Evolutionary conservation across 2,329 filamentous ascomycete species (phyloP), one percentile per base, ranked within the genome.

Genomic region (Ceratocystis papillata): DNA sequence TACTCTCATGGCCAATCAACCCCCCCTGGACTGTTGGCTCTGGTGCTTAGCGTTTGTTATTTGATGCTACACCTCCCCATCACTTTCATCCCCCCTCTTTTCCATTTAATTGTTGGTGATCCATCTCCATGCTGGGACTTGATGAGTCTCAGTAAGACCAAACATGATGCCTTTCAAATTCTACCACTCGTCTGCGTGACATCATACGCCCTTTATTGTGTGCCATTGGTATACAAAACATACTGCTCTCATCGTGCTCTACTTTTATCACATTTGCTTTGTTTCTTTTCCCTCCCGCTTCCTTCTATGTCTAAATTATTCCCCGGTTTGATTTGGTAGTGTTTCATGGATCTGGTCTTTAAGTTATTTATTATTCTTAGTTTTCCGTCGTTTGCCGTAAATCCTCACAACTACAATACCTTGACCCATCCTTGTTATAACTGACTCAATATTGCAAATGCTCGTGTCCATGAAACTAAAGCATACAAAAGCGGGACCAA

Each of bases 261-360:
- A 8, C 22, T 59, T n/a, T n/a, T 37, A 6, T 59, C 48, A 20
- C 20, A n/a, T 22, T 22, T 53, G n/a, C 48, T 59, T 64, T 64
- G 20, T 48, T 41, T 50, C 15, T 8, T 59, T 8, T 3, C 4
- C 28, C 15, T 30, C 41, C 17, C 22, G 55, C n/a, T 41, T 22
- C 41, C 22, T 25, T 25, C 15, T 53, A 15, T 53, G 10, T 28
- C 3, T 3, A 28, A 5, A 25, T 53, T 28, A 28, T 53, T 53
- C 48, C 48, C 48, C 48, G 22, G 48, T 10, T 22, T 22, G 25
- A 53, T 25, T 28, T 53, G 48, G 3, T 53, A 15, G 22, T 53
- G 48, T 28, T 53, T 25, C 20, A 15, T n/a, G 48, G 48, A 53
- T 15, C 48, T 28, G 48, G 48, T 53, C 25, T 15, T 22, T 28